Evolutionary conservation across 345 rosid species (phyloP), one percentile per base, ranked within the genome.

Genomic region (Eucalyptus paniculata): DNA sequence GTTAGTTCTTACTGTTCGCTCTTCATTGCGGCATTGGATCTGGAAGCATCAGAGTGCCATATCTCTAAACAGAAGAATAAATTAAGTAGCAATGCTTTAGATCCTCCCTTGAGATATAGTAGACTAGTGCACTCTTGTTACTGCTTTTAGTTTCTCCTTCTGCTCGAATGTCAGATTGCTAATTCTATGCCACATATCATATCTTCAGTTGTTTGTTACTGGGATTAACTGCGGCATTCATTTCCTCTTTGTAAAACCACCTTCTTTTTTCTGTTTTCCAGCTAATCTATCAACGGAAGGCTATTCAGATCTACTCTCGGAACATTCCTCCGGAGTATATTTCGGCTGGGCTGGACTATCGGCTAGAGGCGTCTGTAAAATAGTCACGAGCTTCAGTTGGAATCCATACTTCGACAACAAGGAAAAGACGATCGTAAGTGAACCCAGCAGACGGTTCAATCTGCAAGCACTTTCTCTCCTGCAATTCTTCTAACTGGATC

Each of bases 321-420:
- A 96, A 72, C 95, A 97, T 89, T 96, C 98, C 30, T 93, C 97
- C 0, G 99, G 99, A n/a, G 96, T 98, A 34, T 97, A 96, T 91
- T 96, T 97, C 85, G 99, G 99, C 86, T 98, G 99, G 98, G 98
- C 99, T 51, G 96, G 96, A 53, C 91, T 98, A 62, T 81, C 96
- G 17, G 91, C 91, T 4, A 92, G 93, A 90, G 99, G 97, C 21
- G 90, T 96, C 86, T 97, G 92, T 90, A 98, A 98, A 92, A 97
- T 95, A 97, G 98, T 94, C 89, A 96, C 95, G 97, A 98, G 99
- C 89, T 95, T 98, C 60, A 97, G 99, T 72, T 96, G 97, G 99
- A 98, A 97, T 65, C 99, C 99, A 26, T 95, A 93, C 93, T 98
- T 98, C 89, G 88, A 96, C 95, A 97, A 97, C 91, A 88, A 93